Evolutionary conservation across 345 rosid species (phyloP).

Genomic region (Citropsis articulata): DNA sequence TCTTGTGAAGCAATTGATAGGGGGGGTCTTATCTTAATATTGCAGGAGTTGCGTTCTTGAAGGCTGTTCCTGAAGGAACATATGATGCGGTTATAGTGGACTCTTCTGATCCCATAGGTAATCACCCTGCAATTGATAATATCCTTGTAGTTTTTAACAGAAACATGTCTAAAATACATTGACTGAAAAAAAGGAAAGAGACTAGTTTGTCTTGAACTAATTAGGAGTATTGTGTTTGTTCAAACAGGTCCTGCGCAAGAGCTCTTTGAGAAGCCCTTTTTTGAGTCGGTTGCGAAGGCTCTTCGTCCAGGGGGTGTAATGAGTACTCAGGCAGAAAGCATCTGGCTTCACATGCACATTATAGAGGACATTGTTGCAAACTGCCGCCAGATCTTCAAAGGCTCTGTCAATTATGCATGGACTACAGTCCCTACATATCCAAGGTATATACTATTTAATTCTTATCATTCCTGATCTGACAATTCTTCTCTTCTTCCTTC

Average conservation of each 20-base stretch:
- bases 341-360: slow-evolving; percentile 99
- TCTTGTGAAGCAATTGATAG: not conserved
- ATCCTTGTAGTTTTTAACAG: not conserved
- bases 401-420: slow-evolving; percentile 97
- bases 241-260: slow-evolving; percentile 88
- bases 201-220: not conserved
- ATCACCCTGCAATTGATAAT: not conserved
- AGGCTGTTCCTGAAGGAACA: slow-evolving; percentile 69
- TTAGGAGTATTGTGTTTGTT: slow-evolving; percentile 2
- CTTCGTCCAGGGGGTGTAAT: slow-evolving; percentile 98
- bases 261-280: slow-evolving; percentile 95
- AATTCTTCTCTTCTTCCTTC: not conserved
- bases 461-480: not conserved
- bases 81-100: slow-evolving; percentile 95
- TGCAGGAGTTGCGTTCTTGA: slow-evolving; percentile 88
- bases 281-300: slow-evolving; percentile 75
- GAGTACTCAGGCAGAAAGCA: slow-evolving; percentile 93
- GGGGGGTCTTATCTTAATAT: not conserved
- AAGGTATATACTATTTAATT: slow-evolving; percentile 38
- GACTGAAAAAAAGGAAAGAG: not conserved
- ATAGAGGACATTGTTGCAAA: slow-evolving; percentile 84
- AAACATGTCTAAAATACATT: not conserved
- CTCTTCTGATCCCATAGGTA: slow-evolving; percentile 94
- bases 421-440: slow-evolving; percentile 98
- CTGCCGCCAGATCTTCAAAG: slow-evolving; percentile 87